Conservation (phyloP, 768 basidiomycete species). For the Calocybe cyanea region DNA sequence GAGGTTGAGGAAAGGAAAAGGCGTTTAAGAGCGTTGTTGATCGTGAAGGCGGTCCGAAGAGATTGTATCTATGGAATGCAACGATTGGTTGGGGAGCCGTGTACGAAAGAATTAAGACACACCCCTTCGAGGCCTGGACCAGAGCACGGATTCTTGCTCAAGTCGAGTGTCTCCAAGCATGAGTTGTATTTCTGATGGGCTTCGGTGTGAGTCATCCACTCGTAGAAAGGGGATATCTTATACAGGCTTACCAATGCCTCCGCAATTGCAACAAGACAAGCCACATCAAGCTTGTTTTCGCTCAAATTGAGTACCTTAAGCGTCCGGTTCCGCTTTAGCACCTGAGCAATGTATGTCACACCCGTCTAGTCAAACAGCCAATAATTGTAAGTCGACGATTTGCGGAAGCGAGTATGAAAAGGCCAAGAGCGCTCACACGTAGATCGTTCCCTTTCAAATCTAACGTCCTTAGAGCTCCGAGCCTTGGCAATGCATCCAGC, state of each 20-base stretch:
- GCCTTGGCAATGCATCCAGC: slow-evolving; percentile 79
- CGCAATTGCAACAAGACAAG: slow-evolving; percentile 74
- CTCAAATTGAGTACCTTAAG: slow-evolving; percentile 91
- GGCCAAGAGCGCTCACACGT: slow-evolving; percentile 49
- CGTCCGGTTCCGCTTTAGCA: slow-evolving; percentile 93
- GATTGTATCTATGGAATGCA: slow-evolving; percentile 73
- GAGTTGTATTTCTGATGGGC: slow-evolving; percentile 84
- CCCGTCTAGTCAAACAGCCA: slow-evolving; percentile 43
- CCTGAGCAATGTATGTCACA: slow-evolving; percentile 88
- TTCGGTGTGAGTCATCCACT: background rate
- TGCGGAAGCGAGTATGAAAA: background rate
- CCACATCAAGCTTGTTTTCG: slow-evolving; percentile 89
- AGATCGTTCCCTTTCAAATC: slow-evolving; percentile 94
- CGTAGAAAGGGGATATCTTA: background rate
- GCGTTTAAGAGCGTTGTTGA: slow-evolving; percentile 88
- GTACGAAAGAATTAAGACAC: slow-evolving; percentile 23
- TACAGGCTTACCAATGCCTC: slow-evolving; percentile 72
- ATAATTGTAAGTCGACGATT: background rate
- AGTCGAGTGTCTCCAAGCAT: slow-evolving; percentile 87
- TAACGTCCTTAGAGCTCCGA: slow-evolving; percentile 84
- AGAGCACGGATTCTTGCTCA: slow-evolving; percentile 91
- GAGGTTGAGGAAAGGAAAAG: slow-evolving; percentile 85
- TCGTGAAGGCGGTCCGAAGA: slow-evolving; percentile 86
- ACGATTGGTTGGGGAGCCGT: background rate
- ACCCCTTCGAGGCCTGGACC: slow-evolving; percentile 91